A percentile compares a stretch with the other conserved stretches of the same genome.
Evolutionary conservation across 192 early-diverging fungal species (phyloP).

Genomic region (Funneliformis mosseae): DNA sequence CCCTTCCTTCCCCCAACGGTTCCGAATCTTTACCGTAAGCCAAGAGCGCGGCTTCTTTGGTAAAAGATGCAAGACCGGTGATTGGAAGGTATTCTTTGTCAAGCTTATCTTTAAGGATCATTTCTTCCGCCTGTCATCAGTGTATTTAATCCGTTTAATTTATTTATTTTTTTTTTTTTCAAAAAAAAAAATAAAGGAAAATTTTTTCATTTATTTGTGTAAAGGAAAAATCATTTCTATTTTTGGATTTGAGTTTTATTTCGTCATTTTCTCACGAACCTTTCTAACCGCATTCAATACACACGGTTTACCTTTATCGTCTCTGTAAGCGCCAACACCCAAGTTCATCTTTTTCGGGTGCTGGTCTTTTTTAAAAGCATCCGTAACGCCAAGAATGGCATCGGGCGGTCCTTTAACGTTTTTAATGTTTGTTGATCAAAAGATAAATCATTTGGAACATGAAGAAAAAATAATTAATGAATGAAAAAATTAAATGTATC

Average conservation of each 20-base stretch:
- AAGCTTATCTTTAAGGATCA: constrained; percentile 63
- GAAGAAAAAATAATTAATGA: too few species aligned
- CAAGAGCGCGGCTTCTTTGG: constrained; percentile 76
- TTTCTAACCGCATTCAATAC: constrained; percentile 88
- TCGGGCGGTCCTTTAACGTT: constrained; percentile 67
- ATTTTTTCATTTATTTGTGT: too few species aligned
- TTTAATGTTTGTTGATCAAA: neutral
- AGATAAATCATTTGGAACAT: neutral
- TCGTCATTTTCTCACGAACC: constrained; percentile 43
- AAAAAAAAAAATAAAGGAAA: too few species aligned
- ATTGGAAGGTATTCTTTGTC: constrained; percentile 99
- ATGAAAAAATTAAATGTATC: too few species aligned
- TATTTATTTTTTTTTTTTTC: neutral
- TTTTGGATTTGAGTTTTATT: too few species aligned
- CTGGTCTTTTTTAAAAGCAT: constrained; percentile 91
- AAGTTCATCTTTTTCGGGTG: constrained; percentile 97
- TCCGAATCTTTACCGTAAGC: constrained; percentile 81
- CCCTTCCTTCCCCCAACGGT: constrained; percentile 65
- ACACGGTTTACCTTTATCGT: constrained; percentile 90
- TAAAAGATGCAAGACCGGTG: constrained; percentile 87
- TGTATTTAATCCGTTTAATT: neutral
- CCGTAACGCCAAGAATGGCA: constrained; percentile 86
- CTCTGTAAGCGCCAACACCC: constrained; percentile 97
- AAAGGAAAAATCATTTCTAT: too few species aligned
- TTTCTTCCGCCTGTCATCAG: constrained; percentile 74